These are phyloP conservation scores for Trichoderma asperellum DNA, from an alignment of 2,329 filamentous ascomycete genomes.

Conservation along the genomic window DNA sequence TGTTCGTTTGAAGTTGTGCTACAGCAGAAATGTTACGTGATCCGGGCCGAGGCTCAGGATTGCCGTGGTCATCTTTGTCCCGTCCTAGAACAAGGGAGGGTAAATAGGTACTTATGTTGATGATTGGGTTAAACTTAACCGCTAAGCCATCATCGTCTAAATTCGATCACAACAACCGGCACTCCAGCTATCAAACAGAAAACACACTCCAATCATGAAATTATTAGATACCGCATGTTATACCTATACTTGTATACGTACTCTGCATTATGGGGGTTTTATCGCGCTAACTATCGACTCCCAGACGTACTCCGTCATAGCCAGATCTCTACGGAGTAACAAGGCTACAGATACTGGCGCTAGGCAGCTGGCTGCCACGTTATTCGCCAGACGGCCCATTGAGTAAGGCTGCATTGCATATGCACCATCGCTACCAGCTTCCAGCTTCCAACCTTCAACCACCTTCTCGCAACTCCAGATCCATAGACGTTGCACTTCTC, in stretches of 20 bases:
- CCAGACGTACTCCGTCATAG: not conserved
- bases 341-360: conserved; percentile 10
- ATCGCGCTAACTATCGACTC: not conserved
- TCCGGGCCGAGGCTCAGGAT: conserved; percentile 5
- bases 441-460: not conserved
- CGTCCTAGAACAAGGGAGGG: not conserved
- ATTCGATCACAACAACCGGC: not conserved
- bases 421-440: conserved; percentile 1
- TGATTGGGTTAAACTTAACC: not conserved
- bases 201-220: not conserved
- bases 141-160: not conserved
- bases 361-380: conserved; percentile 26
- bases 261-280: not conserved
- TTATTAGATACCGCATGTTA: not conserved
- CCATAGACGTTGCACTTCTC: not conserved
- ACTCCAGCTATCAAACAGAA: not conserved
- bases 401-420: conserved; percentile 20
- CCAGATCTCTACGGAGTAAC: not conserved
- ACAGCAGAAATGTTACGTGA: not conserved
- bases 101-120: not conserved
- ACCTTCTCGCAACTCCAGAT: not conserved
- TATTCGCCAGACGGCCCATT: conserved; percentile 20
- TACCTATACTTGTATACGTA: not conserved
- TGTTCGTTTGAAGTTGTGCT: not conserved
- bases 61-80: not conserved